Percentiles rank a stretch among this genome's conserved stretches.
phyloP scores from a whole-genome alignment of 2,329 filamentous ascomycete genomes.

The Colletotrichum tropicale region DNA sequence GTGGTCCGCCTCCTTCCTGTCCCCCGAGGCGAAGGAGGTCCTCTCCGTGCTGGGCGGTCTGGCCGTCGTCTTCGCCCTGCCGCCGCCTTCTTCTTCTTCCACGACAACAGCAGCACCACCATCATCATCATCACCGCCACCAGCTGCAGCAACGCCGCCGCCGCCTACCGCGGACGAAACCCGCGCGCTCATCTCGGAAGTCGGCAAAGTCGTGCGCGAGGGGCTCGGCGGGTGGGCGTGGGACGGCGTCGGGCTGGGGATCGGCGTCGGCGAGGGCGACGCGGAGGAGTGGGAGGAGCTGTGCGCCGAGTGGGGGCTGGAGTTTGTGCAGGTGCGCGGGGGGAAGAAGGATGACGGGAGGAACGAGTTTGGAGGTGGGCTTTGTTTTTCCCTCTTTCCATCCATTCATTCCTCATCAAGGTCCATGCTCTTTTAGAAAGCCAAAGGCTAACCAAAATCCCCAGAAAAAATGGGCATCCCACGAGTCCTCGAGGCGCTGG shows the following conservation, averaged over 20 bases:
- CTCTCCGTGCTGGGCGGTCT: slow-evolving; percentile 64
- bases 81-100: neutral
- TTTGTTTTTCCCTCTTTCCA: too few relatives aligned
- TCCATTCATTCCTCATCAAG: too few relatives aligned
- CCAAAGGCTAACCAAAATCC: slow-evolving; percentile 21
- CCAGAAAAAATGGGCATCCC: slow-evolving; percentile 64
- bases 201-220: slow-evolving; percentile 59
- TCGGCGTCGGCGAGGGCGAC: slow-evolving; percentile 55
- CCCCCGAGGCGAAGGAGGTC: slow-evolving; percentile 66
- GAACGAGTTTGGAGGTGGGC: slow-evolving; percentile 68
- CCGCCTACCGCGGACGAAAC: slow-evolving; percentile 24
- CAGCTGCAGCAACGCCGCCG: neutral
- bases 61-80: slow-evolving; percentile 58
- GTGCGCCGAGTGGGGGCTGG: slow-evolving; percentile 61
- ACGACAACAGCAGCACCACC: neutral
- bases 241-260: slow-evolving; percentile 67
- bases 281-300: slow-evolving; percentile 66
- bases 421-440: too few relatives aligned
- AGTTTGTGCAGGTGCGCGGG: slow-evolving; percentile 63
- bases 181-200: slow-evolving; percentile 51
- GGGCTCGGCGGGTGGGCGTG: slow-evolving; percentile 66
- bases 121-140: neutral
- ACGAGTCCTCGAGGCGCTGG: slow-evolving; percentile 64
- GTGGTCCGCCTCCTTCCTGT: slow-evolving; percentile 65
- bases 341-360: slow-evolving; percentile 39